Percentiles rank a stretch among this genome's conserved stretches.
These are phyloP conservation scores for Pholiota adiposa DNA, from an alignment of 1,284 basidiomycete species.

Conservation along the genomic window DNA sequence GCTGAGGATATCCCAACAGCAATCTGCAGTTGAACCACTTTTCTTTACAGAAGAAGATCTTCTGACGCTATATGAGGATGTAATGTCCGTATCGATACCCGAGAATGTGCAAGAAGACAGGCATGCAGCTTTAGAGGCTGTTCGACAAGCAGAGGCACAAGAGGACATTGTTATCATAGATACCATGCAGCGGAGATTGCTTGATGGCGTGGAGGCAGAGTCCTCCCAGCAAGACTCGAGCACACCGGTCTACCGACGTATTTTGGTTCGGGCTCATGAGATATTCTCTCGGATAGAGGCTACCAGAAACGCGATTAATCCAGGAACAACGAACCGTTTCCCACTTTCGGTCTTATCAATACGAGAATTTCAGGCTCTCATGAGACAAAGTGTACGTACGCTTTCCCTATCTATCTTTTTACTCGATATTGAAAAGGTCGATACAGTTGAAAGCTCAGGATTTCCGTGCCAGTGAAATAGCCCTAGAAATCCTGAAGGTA, in stretches of 20 bases:
- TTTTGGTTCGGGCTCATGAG: constrained; percentile 32
- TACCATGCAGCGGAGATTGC: constrained; percentile 29
- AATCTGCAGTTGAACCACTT: constrained; percentile 34
- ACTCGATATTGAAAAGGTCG: constrained; percentile 4
- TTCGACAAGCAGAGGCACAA: constrained; percentile 27
- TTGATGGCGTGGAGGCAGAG: constrained; percentile 19
- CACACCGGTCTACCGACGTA: constrained; percentile 28
- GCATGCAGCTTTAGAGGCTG: constrained; percentile 16
- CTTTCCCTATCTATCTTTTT: not conserved
- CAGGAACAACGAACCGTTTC: constrained; percentile 23
- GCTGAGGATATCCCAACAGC: constrained; percentile 33
- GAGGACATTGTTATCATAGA: constrained; percentile 34
- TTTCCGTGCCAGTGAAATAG: constrained; percentile 35
- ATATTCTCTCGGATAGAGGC: constrained; percentile 35
- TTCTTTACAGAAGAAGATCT: constrained; percentile 56
- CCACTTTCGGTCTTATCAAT: constrained; percentile 47
- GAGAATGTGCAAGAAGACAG: constrained; percentile 18
- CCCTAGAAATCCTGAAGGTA: constrained; percentile 58
- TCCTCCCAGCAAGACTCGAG: constrained; percentile 5
- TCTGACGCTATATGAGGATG: constrained; percentile 53
- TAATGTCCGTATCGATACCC: constrained; percentile 44
- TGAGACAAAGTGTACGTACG: constrained; percentile 41
- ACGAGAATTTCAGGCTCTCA: constrained; percentile 56
- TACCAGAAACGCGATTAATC: constrained; percentile 27
- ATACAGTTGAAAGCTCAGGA: constrained; percentile 38